Evolutionary conservation across 305 asterid species (phyloP), one percentile per base, ranked within the genome.

Genomic region (Solanum chacoense): DNA sequence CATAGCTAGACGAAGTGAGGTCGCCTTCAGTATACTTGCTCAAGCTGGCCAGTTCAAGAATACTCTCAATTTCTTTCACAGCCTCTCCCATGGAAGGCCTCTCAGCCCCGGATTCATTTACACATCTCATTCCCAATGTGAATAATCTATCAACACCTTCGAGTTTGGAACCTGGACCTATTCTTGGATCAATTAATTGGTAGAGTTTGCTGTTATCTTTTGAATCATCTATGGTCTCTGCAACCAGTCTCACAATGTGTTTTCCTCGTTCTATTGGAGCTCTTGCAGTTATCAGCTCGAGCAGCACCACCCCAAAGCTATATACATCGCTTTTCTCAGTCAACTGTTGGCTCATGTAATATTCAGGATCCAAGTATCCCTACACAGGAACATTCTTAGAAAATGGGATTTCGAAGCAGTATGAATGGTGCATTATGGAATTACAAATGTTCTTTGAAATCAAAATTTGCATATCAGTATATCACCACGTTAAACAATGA

Each of bases 281-380:
- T 89, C 96, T 84, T 9, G 96, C 95, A 10, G 95, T 94, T 87
- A 94, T 45, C 63, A 97, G 89, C 94, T 97, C 99, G 2, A 97
- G 94, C 29, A 97, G 87, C n/a, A 97, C 98, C 6, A 97, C 93
- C 59, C 98, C 98, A 45, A 94, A 97, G 94, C 98, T 95, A 24
- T 97, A 97, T 4, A 96, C 98, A 16, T 96, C 99, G 11, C 98
- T 96, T 77, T 94, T 96, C 85, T 96, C 99, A 0, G 98, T 96
- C 83, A 96, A 88, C 28, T 96, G 98, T 80, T 97, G 95, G 2
- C 98, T 97, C 98, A 95, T 97, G 94, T 94, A 97, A 77, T 97
- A 97, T 88, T 97, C 99, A n/a, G 99, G 99, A 91, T 97, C 98
- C 98, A 96, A 93, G 92, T 96, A 97, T 18, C 99, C 99, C 98